phyloP scores from a whole-genome alignment of 805 yeast genomes.

The Suhomyces sp. region DNA sequence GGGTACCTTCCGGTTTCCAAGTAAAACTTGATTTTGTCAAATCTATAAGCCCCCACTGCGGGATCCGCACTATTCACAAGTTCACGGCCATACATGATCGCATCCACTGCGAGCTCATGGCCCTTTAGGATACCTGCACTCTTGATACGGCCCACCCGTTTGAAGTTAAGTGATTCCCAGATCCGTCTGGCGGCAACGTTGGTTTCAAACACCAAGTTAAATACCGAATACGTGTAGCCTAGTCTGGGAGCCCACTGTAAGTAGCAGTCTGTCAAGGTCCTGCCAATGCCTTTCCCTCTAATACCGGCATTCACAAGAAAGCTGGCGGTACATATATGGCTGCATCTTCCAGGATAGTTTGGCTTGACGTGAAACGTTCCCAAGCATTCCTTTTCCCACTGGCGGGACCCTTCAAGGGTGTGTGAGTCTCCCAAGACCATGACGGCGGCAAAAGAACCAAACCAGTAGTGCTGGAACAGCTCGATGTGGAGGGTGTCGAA shows the following conservation, averaged over 20 bases:
- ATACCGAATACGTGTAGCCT: slow-evolving; percentile 80
- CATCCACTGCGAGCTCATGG: slow-evolving; percentile 80
- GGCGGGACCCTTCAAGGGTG: slow-evolving; percentile 47
- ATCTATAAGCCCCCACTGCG: slow-evolving; percentile 53
- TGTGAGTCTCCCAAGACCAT: slow-evolving; percentile 74
- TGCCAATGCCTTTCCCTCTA: slow-evolving; percentile 88
- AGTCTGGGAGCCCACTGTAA: slow-evolving; percentile 87
- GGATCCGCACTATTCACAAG: slow-evolving; percentile 56
- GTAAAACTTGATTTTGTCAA: slow-evolving; percentile 74
- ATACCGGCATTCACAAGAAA: slow-evolving; percentile 91
- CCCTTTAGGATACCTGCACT: slow-evolving; percentile 90
- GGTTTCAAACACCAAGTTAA: slow-evolving; percentile 85
- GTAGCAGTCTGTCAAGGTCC: slow-evolving; percentile 77
- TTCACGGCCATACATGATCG: slow-evolving; percentile 80
- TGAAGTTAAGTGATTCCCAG: slow-evolving; percentile 73
- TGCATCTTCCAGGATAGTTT: slow-evolving; percentile 87
- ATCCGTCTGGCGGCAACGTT: slow-evolving; percentile 79
- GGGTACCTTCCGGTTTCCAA: slow-evolving; percentile 86
- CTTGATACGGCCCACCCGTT: slow-evolving; percentile 72
- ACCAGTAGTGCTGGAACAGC: slow-evolving; percentile 84
- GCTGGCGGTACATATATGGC: slow-evolving; percentile 89
- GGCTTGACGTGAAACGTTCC: slow-evolving; percentile 86
- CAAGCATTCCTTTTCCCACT: slow-evolving; percentile 91
- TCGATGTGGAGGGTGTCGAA: slow-evolving; percentile 75
- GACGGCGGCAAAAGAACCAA: slow-evolving; percentile 75